Base-by-base conservation (phyloP, 2,329 filamentous ascomycete species). In the Pleochaeta shiraiana region DNA sequence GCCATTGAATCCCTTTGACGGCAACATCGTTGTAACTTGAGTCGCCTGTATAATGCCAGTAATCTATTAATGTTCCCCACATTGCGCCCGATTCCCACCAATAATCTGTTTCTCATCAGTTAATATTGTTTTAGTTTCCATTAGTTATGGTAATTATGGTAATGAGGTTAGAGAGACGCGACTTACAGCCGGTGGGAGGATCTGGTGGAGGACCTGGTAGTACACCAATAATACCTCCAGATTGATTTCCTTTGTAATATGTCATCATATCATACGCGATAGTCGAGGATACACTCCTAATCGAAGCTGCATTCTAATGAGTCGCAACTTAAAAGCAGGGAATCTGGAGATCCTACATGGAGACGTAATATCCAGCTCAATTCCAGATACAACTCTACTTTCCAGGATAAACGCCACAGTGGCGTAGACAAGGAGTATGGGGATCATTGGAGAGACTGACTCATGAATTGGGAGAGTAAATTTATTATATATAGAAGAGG, bases 61-160 rank as follows among this genome's bases (percentile, higher is more conserved):
- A 84, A 68, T 84, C 80, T 34, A 85, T 77, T 69, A 84, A 72
- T 12, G 77, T 77, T 65, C 79, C 81, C 70, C 81, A 82, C 80
- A 83, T 82, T 43, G 79, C 80, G 60, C 81, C 81, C n/a, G 79
- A 79, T 72, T 82, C 79, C 81, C 81, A 83, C 79, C 79, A 82
- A 72, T 79, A 81, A 68, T 80, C 79, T 71, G 65, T 39, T 53
- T n/a, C n/a, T n/a, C n/a, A n/a, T n/a, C 21, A 50, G 26, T 43
- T 43, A n/a, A 14, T 43, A 43, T 43, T 12, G 47, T 19, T 12
- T 26, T 11, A 26, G 24, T 12, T n/a, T 31, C 47, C 55, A 68
- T 43, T 19, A 43, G n/a, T 43, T 19, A 2, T 43, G 37, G 14
- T 12, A 43, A 43, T 43, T 11, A n/a, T 30, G 55, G 33, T 11